Conservation (phyloP, 2,329 filamentous ascomycete species). For the Nigrospora oryzae region DNA sequence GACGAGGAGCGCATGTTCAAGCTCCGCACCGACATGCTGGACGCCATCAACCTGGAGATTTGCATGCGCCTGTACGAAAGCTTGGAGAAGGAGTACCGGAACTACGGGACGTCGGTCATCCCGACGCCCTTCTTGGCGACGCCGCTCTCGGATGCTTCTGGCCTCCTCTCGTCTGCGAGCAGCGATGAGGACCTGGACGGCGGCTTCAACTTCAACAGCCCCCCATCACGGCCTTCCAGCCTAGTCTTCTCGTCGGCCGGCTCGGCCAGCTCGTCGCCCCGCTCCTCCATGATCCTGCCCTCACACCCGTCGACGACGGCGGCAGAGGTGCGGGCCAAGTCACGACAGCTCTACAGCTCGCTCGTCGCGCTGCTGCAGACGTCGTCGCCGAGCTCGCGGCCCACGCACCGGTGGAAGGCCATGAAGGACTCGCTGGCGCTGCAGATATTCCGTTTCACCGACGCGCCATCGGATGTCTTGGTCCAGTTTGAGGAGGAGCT, state of each 20-base stretch:
- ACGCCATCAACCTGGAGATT: conserved; percentile 54
- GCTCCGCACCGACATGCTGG: conserved; percentile 51
- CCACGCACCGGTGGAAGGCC: conserved; percentile 38
- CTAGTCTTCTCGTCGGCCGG: conserved; percentile 39
- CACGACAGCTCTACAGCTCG: conserved; percentile 41
- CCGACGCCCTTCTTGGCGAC: conserved; percentile 14
- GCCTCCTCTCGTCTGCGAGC: conserved; percentile 13
- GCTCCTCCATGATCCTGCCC: conserved; percentile 33
- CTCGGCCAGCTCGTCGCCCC: conserved; percentile 42
- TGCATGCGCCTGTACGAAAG: conserved; percentile 53
- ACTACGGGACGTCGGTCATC: conserved; percentile 17
- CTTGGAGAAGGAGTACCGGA: conserved; percentile 35
- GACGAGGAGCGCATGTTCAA: conserved; percentile 57
- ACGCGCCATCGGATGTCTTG: conserved; percentile 39
- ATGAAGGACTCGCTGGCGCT: conserved; percentile 46
- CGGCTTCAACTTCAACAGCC: conserved; percentile 40
- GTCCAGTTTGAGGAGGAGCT: conserved; percentile 41
- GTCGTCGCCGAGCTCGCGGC: conserved; percentile 31
- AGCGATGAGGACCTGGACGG: conserved; percentile 17
- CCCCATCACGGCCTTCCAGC: conserved; percentile 41
- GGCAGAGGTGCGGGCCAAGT: conserved; percentile 27
- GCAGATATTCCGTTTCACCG: conserved; percentile 49
- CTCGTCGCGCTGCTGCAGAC: conserved; percentile 48
- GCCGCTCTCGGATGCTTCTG: conserved; percentile 16
- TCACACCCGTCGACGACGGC: conserved; percentile 28